Percentiles rank a stretch among this genome's conserved stretches.
Conservation (phyloP, 345 rosid genomes). For the Garcia nutans region DNA sequence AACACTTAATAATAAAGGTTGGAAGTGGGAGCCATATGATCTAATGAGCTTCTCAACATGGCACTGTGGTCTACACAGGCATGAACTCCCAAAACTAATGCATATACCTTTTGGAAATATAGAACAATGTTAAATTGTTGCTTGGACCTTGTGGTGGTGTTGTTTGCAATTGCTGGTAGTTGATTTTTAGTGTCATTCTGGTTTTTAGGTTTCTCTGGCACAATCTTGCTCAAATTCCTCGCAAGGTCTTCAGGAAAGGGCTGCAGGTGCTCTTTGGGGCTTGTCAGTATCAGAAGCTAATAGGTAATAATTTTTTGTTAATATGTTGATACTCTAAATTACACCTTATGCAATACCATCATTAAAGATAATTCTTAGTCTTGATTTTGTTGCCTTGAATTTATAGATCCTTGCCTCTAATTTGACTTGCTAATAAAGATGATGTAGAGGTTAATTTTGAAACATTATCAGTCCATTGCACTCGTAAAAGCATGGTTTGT, state of each 20-base stretch:
- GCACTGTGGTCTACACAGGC: neutral
- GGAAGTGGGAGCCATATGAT: neutral
- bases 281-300: slow-evolving; percentile 42
- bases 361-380: neutral
- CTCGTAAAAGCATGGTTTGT: neutral
- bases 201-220: slow-evolving; percentile 36
- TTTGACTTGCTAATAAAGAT: neutral
- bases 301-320: slow-evolving; percentile 11
- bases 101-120: neutral
- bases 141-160: neutral
- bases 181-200: neutral
- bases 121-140: neutral
- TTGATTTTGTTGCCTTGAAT: neutral
- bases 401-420: neutral
- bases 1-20: neutral
- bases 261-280: slow-evolving; percentile 44
- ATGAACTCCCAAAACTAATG: neutral
- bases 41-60: neutral
- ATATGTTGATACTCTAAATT: neutral
- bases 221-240: slow-evolving; percentile 36
- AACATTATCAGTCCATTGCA: neutral
- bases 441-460: neutral
- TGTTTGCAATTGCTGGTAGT: neutral
- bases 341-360: neutral
- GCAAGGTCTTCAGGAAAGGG: slow-evolving; percentile 43